phyloP scores from a whole-genome alignment of 2,329 filamentous ascomycete species.

The Zasmidium citrigriseum region DNA sequence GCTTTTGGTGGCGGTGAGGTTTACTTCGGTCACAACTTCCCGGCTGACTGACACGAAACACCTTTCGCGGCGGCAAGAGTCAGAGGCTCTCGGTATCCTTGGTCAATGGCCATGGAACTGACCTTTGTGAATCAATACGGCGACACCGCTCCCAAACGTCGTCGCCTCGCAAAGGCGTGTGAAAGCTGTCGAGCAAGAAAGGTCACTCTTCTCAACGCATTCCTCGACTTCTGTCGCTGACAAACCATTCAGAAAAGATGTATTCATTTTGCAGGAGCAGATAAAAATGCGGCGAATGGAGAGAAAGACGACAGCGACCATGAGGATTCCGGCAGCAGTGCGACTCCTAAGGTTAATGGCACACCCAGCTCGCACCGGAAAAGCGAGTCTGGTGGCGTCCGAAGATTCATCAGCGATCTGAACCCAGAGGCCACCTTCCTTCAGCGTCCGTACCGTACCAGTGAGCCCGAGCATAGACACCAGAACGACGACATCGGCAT shows the following conservation, averaged over 20 bases:
- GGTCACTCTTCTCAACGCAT: constrained; percentile 15
- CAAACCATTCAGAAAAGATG: constrained; percentile 33
- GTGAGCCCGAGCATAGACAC: constrained; percentile 15
- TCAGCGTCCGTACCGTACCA: constrained; percentile 36
- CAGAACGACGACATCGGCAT: constrained; percentile 34
- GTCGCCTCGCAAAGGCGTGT: constrained; percentile 36
- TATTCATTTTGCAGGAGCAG: constrained; percentile 27
- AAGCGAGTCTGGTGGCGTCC: not conserved
- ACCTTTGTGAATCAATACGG: constrained; percentile 38
- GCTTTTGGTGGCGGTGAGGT: not conserved
- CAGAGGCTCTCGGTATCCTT: too few relatives aligned
- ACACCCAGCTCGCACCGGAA: constrained; percentile 1
- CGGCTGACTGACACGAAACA: not conserved
- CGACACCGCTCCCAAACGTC: constrained; percentile 32
- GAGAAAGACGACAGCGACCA: constrained; percentile 3
- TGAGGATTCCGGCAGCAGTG: constrained; percentile 2
- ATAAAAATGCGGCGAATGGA: constrained; percentile 10
- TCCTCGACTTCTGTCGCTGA: constrained; percentile 4
- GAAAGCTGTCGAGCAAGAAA: constrained; percentile 34
- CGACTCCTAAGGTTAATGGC: not conserved
- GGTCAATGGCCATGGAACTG: constrained; percentile 27
- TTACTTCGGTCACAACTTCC: not conserved
- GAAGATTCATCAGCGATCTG: constrained; percentile 37
- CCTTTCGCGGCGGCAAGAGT: not conserved
- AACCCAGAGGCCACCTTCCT: constrained; percentile 50